Base-by-base conservation (phyloP, 495 filamentous ascomycete genomes). In the Bombardia bombarda region DNA sequence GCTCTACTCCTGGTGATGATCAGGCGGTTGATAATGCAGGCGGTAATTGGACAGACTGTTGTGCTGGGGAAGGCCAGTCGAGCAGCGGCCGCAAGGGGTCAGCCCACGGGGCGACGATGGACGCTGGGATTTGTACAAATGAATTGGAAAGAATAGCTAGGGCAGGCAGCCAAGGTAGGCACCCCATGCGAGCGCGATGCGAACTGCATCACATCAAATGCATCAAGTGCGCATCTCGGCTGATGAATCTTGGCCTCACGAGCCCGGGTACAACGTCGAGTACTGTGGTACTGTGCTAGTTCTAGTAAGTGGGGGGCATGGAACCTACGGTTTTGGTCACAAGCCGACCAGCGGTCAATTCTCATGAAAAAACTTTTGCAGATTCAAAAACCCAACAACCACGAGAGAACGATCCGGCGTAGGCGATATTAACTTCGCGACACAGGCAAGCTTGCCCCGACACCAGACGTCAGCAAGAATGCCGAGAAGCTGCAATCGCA, bases 401-500 rank as follows among this genome's bases (percentile, higher is more conserved):
- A 47, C 28, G 49, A 55, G 42, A 18, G 52, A 4, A 60, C 57
- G 0, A 53, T 58, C 2, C 46, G 45, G n/a, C 47, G 57, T 4
- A 44, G 57, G n/a, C 40, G 57, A 16, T 30, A 39, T 23, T 49
- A 60, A 34, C 58, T 44, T 36, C 36, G 22, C 7, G 38, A 34
- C 14, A 57, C 50, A 3, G 55, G 57, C 19, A 37, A 47, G 25
- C 22, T 60, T 7, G 40, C 40, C 21, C 47, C 51, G 31, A 47
- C 50, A 18, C 42, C 36, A 12, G 51, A 58, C 36, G 51, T 55
- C 16, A 51, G 51, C 47, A 60, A 58, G 30, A 60, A 60, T 32
- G 57, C 55, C 8, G 57, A 58, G 18, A 60, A 60, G 43, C 37
- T 60, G 12, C 57, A 55, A 28, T 42, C 49, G 4, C 32, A 53